Conservation (phyloP, 345 rosid species). For the Euphorbia tirucalli region DNA sequence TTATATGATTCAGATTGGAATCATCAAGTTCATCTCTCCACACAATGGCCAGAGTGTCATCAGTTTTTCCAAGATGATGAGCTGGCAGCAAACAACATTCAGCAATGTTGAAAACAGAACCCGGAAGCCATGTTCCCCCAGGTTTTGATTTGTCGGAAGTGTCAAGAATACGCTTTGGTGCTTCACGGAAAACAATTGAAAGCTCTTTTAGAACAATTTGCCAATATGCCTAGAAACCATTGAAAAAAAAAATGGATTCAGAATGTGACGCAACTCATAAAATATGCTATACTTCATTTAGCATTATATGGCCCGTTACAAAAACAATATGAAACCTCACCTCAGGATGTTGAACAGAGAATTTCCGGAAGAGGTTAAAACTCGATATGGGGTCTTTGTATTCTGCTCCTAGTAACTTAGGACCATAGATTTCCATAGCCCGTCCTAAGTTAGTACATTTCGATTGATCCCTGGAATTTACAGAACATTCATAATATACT, state of each 20-base stretch:
- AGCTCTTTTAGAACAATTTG: conserved; percentile 60
- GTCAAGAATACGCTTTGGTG: conserved; percentile 72
- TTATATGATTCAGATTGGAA: conserved; percentile 46
- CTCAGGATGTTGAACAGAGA: conserved; percentile 61
- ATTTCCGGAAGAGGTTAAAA: conserved; percentile 55
- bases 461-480: conserved; percentile 42
- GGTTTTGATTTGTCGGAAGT: conserved; percentile 45
- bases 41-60: conserved; percentile 56
- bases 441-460: conserved; percentile 66
- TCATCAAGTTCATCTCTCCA: conserved; percentile 82
- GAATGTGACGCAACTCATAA: neutral
- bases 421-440: conserved; percentile 64
- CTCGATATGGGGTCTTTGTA: conserved; percentile 78
- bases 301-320: no score
- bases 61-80: conserved; percentile 50
- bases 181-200: conserved; percentile 47
- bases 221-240: conserved; percentile 64
- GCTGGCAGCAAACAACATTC: conserved; percentile 73
- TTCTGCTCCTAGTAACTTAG: conserved; percentile 57
- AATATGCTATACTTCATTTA: neutral
- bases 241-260: conserved; percentile 7
- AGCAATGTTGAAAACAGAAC: conserved; percentile 63
- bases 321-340: conserved; percentile 31
- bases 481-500: neutral
- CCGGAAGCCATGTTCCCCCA: conserved; percentile 79